Conservation (phyloP, 495 filamentous ascomycete species). For the Barbatosphaeria neglecta region DNA sequence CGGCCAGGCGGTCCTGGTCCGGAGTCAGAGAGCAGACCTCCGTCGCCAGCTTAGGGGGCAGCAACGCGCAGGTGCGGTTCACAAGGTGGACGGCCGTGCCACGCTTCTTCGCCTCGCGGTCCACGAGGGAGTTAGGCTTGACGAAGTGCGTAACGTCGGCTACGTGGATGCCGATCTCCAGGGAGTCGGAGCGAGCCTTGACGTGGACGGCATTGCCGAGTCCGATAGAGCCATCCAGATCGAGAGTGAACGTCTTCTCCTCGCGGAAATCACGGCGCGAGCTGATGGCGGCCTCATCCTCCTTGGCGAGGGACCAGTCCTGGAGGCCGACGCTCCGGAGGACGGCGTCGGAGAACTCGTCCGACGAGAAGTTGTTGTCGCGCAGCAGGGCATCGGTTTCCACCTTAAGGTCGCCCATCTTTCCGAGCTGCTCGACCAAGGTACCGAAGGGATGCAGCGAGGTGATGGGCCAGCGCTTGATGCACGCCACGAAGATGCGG, state of each 20-base stretch:
- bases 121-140: slow-evolving; percentile 89
- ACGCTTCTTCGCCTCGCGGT: slow-evolving; percentile 95
- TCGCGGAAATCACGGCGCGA: slow-evolving; percentile 82
- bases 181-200: slow-evolving; percentile 66
- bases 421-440: slow-evolving; percentile 89
- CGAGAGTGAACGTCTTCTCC: slow-evolving; percentile 84
- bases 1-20: slow-evolving; percentile 76
- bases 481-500: slow-evolving; percentile 95
- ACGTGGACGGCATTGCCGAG: slow-evolving; percentile 88
- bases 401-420: slow-evolving; percentile 92
- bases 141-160: slow-evolving; percentile 95
- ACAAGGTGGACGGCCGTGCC: slow-evolving; percentile 91
- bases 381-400: slow-evolving; percentile 94
- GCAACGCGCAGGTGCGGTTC: slow-evolving; percentile 81
- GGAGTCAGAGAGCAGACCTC: slow-evolving; percentile 83
- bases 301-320: slow-evolving; percentile 75
- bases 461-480: slow-evolving; percentile 99
- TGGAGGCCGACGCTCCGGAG: slow-evolving; percentile 83
- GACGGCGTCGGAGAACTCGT: slow-evolving; percentile 96
- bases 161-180: slow-evolving; percentile 93
- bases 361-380: slow-evolving; percentile 96
- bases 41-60: slow-evolving; percentile 70
- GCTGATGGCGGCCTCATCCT: slow-evolving; percentile 63
- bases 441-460: slow-evolving; percentile 97
- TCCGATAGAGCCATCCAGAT: slow-evolving; percentile 69